Conservation (phyloP, 495 filamentous ascomycete species). For the Amorphotheca resinae region DNA sequence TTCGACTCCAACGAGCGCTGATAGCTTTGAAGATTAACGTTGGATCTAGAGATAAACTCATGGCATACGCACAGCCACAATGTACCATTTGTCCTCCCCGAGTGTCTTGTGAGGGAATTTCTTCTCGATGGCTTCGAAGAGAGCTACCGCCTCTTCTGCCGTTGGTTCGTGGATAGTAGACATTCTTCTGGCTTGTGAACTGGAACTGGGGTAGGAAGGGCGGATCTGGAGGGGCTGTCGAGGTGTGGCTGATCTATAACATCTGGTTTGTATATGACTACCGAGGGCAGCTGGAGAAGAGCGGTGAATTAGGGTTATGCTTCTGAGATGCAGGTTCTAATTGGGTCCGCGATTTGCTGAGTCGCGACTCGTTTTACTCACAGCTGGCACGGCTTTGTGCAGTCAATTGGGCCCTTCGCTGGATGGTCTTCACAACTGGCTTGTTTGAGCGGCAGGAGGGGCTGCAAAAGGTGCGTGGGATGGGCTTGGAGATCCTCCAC, state of each 20-base stretch:
- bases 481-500: no score
- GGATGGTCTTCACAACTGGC: no score
- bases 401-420: no score
- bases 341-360: no score
- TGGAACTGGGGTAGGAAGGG: neutral
- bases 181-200: slow-evolving; percentile 5
- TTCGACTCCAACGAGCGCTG: slow-evolving; percentile 32
- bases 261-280: neutral
- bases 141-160: slow-evolving; percentile 19
- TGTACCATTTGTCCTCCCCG: slow-evolving; percentile 43
- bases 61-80: slow-evolving; percentile 31
- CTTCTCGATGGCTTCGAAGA: slow-evolving; percentile 40
- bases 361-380: no score
- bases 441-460: no score
- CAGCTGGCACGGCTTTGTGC: no score
- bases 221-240: neutral
- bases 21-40: slow-evolving; percentile 19
- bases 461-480: no score
- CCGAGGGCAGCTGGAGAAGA: neutral
- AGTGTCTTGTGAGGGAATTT: slow-evolving; percentile 35
- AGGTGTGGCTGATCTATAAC: neutral
- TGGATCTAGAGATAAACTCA: neutral
- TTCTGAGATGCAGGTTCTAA: neutral
- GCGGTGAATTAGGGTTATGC: neutral
- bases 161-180: slow-evolving; percentile 19